Evolutionary conservation across 768 basidiomycete species (phyloP).

Genomic region (Cystobasidium onofrii): DNA sequence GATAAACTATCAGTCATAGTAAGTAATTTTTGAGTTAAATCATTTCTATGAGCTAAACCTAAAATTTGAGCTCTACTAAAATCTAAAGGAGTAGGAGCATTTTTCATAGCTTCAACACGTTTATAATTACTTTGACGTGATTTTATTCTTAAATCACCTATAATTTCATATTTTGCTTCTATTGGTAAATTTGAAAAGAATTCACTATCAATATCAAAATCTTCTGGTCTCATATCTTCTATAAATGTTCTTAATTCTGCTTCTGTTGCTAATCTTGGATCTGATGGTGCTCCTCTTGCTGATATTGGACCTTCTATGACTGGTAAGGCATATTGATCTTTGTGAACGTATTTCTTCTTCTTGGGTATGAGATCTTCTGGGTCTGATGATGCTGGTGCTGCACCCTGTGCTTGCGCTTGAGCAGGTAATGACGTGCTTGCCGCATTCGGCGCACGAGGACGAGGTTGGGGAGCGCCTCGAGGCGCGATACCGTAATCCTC

Average conservation of each 20-base stretch:
- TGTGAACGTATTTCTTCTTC: conserved; percentile 48
- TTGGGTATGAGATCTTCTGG: conserved; percentile 41
- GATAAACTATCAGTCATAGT: conserved; percentile 86
- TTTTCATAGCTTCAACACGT: conserved; percentile 83
- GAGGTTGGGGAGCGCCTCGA: conserved; percentile 52
- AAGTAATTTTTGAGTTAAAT: conserved; percentile 83
- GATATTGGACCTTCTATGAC: conserved; percentile 63
- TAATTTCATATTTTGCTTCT: conserved; percentile 95
- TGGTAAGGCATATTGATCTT: conserved; percentile 86
- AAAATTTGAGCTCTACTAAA: conserved; percentile 95
- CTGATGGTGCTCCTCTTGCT: conserved; percentile 62
- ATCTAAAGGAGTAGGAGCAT: conserved; percentile 74
- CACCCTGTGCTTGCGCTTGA: conserved; percentile 43
- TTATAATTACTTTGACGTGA: conserved; percentile 89
- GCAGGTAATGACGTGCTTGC: conserved; percentile 45
- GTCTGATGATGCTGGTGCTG: neutral
- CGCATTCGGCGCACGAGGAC: neutral
- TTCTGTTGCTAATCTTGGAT: conserved; percentile 90
- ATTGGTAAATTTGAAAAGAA: conserved; percentile 87
- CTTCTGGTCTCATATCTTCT: conserved; percentile 89
- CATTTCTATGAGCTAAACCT: conserved; percentile 77
- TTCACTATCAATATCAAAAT: conserved; percentile 82
- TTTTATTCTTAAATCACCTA: conserved; percentile 87
- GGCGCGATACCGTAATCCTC: conserved; percentile 49
- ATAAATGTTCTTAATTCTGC: conserved; percentile 88